Conservation (phyloP, 768 basidiomycete species). For the Ramaria sp. region DNA sequence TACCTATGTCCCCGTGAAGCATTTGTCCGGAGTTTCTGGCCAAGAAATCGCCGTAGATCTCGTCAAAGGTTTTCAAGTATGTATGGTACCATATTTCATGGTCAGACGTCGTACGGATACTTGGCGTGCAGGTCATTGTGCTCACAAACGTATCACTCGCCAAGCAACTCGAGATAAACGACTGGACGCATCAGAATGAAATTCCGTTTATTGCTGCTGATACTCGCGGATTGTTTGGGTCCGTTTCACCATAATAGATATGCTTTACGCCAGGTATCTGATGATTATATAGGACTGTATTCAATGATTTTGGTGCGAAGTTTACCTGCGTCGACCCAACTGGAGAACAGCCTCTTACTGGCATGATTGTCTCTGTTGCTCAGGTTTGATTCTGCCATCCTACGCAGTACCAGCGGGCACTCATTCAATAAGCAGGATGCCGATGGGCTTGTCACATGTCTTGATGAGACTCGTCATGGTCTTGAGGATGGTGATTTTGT, state of each 20-base stretch:
- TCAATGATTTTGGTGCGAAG: conserved; percentile 93
- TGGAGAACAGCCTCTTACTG: conserved; percentile 87
- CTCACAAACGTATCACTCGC: conserved; percentile 66
- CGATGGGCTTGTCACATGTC: conserved; percentile 90
- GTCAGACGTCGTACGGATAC: conserved; percentile 4
- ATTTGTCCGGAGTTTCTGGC: conserved; percentile 69
- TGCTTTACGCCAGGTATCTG: conserved; percentile 1
- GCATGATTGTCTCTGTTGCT: conserved; percentile 93
- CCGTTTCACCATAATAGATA: conserved; percentile 14
- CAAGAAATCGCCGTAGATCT: conserved; percentile 71
- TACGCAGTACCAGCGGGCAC: background rate
- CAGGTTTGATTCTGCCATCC: conserved; percentile 37
- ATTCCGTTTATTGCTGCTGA: conserved; percentile 89
- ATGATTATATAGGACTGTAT: conserved; percentile 53
- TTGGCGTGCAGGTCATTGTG: conserved; percentile 62
- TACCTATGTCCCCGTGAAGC: conserved; percentile 86
- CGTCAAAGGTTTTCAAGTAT: conserved; percentile 81
- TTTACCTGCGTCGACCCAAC: conserved; percentile 97
- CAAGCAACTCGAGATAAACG: conserved; percentile 91
- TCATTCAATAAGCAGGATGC: conserved; percentile 33
- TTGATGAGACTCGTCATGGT: conserved; percentile 95
- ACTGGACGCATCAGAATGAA: conserved; percentile 84
- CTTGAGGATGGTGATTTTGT: conserved; percentile 98
- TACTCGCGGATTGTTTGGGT: conserved; percentile 93
- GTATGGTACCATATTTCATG: conserved; percentile 14